A percentile compares a stretch with the other conserved stretches of the same genome.
Conservation (phyloP, 495 filamentous ascomycete species). For the Physcia stellaris region DNA sequence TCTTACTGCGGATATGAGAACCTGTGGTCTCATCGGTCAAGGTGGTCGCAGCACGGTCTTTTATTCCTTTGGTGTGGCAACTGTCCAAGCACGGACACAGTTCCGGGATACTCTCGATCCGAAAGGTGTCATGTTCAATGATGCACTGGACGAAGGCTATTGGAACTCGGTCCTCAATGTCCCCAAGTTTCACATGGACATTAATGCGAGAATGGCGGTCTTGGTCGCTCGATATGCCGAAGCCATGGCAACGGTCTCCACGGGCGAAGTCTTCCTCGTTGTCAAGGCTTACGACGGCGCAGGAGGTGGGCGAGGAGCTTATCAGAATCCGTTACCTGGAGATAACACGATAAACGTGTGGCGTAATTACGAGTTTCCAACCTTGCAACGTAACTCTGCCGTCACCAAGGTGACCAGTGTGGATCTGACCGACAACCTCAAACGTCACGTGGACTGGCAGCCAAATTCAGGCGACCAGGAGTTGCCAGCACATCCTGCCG, state of each 20-base stretch:
- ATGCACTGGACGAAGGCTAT: neutral
- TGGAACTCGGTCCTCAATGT: neutral
- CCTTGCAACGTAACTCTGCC: neutral
- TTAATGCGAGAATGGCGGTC: neutral
- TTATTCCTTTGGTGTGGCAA: conserved; percentile 2
- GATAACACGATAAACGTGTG: neutral
- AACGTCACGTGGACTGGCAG: neutral
- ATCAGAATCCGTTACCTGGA: neutral
- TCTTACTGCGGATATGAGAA: conserved; percentile 1
- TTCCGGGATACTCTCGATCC: conserved; percentile 1
- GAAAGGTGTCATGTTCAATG: conserved; percentile 5
- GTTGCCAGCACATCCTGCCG: neutral
- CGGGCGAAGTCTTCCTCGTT: neutral
- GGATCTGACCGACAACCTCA: neutral
- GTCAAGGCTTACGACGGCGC: neutral
- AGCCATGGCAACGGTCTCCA: conserved; percentile 1
- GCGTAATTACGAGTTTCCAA: neutral
- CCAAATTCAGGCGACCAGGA: neutral
- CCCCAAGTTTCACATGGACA: neutral
- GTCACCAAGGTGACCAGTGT: neutral
- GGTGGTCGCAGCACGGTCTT: conserved; percentile 1
- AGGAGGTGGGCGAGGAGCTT: neutral
- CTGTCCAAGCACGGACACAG: neutral
- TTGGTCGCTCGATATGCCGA: neutral
- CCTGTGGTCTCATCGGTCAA: neutral